Evolutionary conservation across 2,329 filamentous ascomycete genomes (phyloP), one percentile per base, ranked within the genome.

Genomic region (Seiridium unicorne): DNA sequence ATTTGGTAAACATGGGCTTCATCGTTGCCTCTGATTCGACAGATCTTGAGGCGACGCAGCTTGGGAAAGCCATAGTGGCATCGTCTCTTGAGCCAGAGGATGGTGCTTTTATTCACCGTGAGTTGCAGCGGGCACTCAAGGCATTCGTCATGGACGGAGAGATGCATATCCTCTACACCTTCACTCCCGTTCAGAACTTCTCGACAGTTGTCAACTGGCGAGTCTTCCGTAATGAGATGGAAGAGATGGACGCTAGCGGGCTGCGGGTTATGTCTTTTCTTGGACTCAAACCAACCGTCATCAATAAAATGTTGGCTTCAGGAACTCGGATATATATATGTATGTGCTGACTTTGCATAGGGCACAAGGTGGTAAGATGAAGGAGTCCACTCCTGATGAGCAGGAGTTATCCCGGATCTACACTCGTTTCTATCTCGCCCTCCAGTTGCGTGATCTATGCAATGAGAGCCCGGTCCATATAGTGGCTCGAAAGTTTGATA

Each of bases 111-210:
- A 81, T 93, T 18, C 79, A 92, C 65, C 79, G 84, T 51, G 90
- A 93, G 71, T 78, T 93, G 53, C 81, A 81, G 60, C 83, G 83
- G 64, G 88, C 90, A 0, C 78, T 93, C 3, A 79, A 83, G 62
- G 88, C 88, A 1, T 93, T 93, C 68, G 90, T 92, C 10, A 88
- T 93, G 84, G 89, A 93, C 68, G 88, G 89, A 3, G 90, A 93
- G 63, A 88, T 93, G 86, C 90, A 93, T 67, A 83, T 91, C 10
- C 81, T 92, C 51, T 93, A 93, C 70, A 87, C 86, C 44, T 92
- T 93, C 64, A 92, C 90, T 0, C 90, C 90, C 0, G 82, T 93
- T 2, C 86, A 91, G 53, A 79, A 84, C 53, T 76, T 79, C 34
- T 77, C 76, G 1, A 74, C 81, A 3, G 76, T 79, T 7, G 81